Base-by-base conservation (phyloP, 1,284 basidiomycete genomes). In the Amylostereum areolatum region DNA sequence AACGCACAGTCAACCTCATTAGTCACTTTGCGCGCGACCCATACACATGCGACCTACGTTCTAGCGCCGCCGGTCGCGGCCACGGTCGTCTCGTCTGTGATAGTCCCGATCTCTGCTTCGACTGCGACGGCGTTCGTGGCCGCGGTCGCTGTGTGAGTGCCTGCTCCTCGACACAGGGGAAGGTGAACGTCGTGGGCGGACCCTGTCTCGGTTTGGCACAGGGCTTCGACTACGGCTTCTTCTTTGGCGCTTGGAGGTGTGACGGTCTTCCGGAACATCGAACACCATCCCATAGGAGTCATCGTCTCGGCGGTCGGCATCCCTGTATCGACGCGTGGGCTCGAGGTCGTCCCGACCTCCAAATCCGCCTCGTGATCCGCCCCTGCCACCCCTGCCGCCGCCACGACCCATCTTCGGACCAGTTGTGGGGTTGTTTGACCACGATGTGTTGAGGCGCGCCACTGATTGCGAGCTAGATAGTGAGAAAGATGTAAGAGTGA, bases 391-490 rank as follows among this genome's bases (percentile, higher is more conserved):
- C 3, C 56, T 65, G 4, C 63, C 62, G 2, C 55, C 59, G 46
- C 69, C 69, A 42, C 61, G 60, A 43, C 54, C 65, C 27, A 67
- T 61, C 28, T 66, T 65, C 1, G 77, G 68, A 0, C 75, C 87
- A 47, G 74, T 74, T 51, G 71, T 75, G 52, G 83, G 76, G 53
- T 89, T 69, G 63, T 90, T 90, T 4, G 87, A 87, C 88, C 88
- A 91, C 8, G 67, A 62, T 6, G 64, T 78, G 59, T 91, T 90
- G 39, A 82, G 58, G 30, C 79, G 77, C 1, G 89, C 83, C 46
- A 99, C 97, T 30, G 92, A 96, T 74, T 97, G 92, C 2, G 89
- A 92, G 71, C 89, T 90, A 60, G 52, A 27, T 5, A 51, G 46
- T 41, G 47, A 41, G 43, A 53, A 57, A 47, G 33, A 49, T 50